Evolutionary conservation across 306 rosid genomes (phyloP).

Genomic region (Citrullus colocynthis): DNA sequence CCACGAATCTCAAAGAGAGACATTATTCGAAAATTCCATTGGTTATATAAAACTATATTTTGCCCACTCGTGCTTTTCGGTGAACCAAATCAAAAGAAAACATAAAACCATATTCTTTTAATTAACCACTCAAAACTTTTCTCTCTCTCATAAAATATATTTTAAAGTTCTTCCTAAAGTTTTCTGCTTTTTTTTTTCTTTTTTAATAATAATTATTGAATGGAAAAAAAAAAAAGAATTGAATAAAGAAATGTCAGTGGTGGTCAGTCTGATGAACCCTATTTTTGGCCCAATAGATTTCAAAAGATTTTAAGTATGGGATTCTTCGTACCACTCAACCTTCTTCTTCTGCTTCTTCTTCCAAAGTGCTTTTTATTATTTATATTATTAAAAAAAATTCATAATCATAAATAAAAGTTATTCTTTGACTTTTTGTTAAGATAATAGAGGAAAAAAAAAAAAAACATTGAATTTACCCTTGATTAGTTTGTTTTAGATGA

Average conservation of each 20-base stretch:
- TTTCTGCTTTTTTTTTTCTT: neutral
- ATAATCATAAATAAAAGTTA: neutral
- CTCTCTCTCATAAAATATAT: neutral
- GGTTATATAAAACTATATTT: neutral
- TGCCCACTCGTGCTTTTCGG: neutral
- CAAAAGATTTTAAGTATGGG: neutral
- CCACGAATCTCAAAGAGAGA: constrained; percentile 23
- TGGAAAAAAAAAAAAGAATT: neutral
- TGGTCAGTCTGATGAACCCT: neutral
- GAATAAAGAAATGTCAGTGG: constrained; percentile 2
- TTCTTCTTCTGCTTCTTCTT: neutral
- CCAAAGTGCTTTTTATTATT: neutral
- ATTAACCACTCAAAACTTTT: neutral
- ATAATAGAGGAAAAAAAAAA: no score
- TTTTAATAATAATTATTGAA: neutral
- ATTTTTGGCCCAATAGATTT: neutral
- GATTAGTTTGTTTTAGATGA: no score
- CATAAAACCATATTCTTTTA: neutral
- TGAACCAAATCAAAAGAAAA: neutral
- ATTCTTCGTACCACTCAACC: neutral
- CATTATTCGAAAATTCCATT: constrained; percentile 23
- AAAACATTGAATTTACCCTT: no score
- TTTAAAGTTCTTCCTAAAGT: neutral
- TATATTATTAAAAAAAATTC: neutral
- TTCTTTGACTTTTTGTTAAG: neutral